phyloP scores from a whole-genome alignment of 2,329 filamentous ascomycete genomes.

The Botrytis pseudocinerea region DNA sequence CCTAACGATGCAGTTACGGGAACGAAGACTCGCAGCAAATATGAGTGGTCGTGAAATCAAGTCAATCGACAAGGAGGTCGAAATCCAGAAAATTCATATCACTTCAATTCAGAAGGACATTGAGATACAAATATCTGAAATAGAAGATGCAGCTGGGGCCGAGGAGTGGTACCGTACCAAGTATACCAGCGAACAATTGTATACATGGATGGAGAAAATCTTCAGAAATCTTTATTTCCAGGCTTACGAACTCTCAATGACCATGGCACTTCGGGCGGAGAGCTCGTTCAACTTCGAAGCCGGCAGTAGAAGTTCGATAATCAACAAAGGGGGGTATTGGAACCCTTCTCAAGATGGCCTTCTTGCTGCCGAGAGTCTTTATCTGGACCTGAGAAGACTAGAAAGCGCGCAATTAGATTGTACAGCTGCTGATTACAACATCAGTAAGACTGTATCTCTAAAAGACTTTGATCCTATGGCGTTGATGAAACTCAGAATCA shows the following conservation, averaged over 20 bases:
- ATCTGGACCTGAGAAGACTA: conserved; percentile 12
- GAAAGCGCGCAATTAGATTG: conserved; percentile 8
- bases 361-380: conserved; percentile 20
- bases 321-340: conserved; percentile 11
- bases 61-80: conserved; percentile 2
- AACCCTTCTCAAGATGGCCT: conserved; percentile 18
- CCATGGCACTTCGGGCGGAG: neutral
- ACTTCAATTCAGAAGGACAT: conserved; percentile 6
- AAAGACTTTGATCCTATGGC: conserved; percentile 19
- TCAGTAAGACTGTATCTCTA: conserved; percentile 17
- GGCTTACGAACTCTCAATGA: neutral
- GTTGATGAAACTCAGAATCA: conserved; percentile 18
- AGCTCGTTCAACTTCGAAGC: conserved; percentile 5
- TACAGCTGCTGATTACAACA: conserved; percentile 19
- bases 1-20: conserved; percentile 6
- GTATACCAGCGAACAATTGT: conserved; percentile 3
- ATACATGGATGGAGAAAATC: conserved; percentile 2
- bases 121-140: neutral
- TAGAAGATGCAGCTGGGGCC: neutral
- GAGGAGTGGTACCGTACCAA: conserved; percentile 10
- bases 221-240: neutral
- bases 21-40: conserved; percentile 11
- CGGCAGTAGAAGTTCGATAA: neutral
- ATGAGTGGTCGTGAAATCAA: conserved; percentile 8
- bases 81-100: neutral